A percentile compares a stretch with the other conserved stretches of the same genome.
phyloP scores from a whole-genome alignment of 202 grass and related monocot species.

The Elaeis oleifera region DNA sequence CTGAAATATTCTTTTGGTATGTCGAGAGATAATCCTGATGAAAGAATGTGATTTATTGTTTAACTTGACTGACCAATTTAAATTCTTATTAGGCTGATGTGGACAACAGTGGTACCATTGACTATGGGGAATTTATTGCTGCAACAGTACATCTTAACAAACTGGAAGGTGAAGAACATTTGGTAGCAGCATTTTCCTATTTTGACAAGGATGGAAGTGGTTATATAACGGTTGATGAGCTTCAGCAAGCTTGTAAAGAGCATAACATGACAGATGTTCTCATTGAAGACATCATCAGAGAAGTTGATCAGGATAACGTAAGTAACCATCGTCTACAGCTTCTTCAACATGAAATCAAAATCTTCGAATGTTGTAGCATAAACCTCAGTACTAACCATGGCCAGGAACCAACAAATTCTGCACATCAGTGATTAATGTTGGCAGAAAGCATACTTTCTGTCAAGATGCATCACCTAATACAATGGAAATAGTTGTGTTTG shows the following conservation, averaged over 20 bases:
- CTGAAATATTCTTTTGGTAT: no score
- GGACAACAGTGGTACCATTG: conserved; percentile 20
- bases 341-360: not conserved
- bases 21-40: no score
- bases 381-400: no score
- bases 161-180: conserved; percentile 17
- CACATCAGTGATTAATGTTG: no score
- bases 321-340: not conserved
- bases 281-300: conserved; percentile 19
- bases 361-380: no score
- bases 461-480: no score
- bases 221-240: conserved; percentile 23
- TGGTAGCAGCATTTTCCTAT: conserved; percentile 18
- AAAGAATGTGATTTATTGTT: no score
- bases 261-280: conserved; percentile 16
- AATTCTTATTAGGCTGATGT: conserved; percentile 16
- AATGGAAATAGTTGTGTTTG: no score
- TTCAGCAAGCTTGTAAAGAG: conserved; percentile 23
- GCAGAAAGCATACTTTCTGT: no score
- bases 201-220: conserved; percentile 26
- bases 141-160: conserved; percentile 24
- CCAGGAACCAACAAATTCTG: no score
- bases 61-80: conserved; percentile 1
- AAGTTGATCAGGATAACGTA: conserved; percentile 23
- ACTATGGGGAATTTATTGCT: conserved; percentile 19